These are phyloP conservation scores for Diospyros lotus DNA, from an alignment of 148 eudicot species.

Conservation along the genomic window DNA sequence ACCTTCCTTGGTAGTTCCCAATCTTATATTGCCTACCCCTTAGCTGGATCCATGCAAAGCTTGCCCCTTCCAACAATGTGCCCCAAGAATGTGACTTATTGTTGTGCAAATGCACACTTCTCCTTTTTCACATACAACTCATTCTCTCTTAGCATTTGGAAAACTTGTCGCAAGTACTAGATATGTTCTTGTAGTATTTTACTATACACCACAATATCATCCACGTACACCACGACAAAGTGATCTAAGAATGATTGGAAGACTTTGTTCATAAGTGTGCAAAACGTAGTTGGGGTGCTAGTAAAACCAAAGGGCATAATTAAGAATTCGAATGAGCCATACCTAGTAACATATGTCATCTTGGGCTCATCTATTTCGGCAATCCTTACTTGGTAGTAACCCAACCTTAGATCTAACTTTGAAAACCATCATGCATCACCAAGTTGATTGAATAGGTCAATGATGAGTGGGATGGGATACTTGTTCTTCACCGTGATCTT, in stretches of 20 bases:
- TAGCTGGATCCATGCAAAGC: no score
- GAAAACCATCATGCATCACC: not conserved
- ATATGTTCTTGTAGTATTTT: not conserved
- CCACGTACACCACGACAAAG: not conserved
- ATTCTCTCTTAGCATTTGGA: no score
- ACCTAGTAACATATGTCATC: not conserved
- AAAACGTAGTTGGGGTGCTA: not conserved
- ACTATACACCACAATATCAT: slow-evolving; percentile 3
- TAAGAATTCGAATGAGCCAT: not conserved
- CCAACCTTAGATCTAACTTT: not conserved
- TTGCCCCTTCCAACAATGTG: no score
- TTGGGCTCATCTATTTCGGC: not conserved
- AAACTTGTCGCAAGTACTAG: no score
- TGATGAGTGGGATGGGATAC: not conserved
- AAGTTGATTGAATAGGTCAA: not conserved
- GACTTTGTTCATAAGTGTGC: not conserved
- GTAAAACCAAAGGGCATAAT: not conserved
- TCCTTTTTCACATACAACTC: no score
- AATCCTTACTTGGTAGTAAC: not conserved
- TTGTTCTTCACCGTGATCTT: not conserved
- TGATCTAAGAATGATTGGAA: not conserved
- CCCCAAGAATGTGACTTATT: no score
- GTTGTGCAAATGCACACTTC: no score
- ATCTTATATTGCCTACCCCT: no score
- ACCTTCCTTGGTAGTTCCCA: no score